Base-by-base conservation (phyloP, 805 yeast species). In the Saccharomycopsis malanga region DNA sequence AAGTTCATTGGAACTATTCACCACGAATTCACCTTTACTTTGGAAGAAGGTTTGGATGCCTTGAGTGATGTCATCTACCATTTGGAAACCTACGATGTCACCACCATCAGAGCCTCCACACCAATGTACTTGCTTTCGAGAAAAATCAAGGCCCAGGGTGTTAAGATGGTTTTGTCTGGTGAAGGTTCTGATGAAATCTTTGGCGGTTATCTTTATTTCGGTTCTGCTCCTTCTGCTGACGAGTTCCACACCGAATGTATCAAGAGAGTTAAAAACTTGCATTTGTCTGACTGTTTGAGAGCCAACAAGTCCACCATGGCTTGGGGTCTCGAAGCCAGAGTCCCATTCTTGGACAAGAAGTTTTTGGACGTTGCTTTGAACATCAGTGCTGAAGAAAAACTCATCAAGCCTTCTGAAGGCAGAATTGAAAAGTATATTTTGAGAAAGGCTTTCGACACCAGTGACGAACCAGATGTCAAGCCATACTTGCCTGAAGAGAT, bases 281-380 rank as follows among this genome's bases (percentile, higher is more conserved):
- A 93, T 69, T 81, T 81, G 58, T 87, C 98, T 53, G 99, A 93
- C 73, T 91, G 98, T 74, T 73, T 93, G 65, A 83, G 99, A 70
- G 99, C 99, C 56, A 93, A 93, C 85, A 93, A 93, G 72, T 89
- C 97, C 29, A 93, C 99, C 50, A 87, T 93, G 96, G 98, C 99
- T 38, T 93, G 99, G 99, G 99, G 99, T 68, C 77, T 93, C 55
- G 99, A 93, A 73, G 98, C 98, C 53, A 85, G 99, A 72, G 98
- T 93, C 57, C 99, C 99, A 57, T 93, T 93, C 85, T 77, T 93
- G 71, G 99, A 93, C 71, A 86, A 81, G 72, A 76, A 81, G 65
- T 93, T 93, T 77, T 72, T 93, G 67, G 87, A 91, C 61, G 78
- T 86, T 39, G 80, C 94, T 67, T 83, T 93, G 96, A 83, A 84